Percentiles rank a stretch among this genome's conserved stretches.
Evolutionary conservation across 768 basidiomycete genomes (phyloP).

Genomic region (Russula vinacea): DNA sequence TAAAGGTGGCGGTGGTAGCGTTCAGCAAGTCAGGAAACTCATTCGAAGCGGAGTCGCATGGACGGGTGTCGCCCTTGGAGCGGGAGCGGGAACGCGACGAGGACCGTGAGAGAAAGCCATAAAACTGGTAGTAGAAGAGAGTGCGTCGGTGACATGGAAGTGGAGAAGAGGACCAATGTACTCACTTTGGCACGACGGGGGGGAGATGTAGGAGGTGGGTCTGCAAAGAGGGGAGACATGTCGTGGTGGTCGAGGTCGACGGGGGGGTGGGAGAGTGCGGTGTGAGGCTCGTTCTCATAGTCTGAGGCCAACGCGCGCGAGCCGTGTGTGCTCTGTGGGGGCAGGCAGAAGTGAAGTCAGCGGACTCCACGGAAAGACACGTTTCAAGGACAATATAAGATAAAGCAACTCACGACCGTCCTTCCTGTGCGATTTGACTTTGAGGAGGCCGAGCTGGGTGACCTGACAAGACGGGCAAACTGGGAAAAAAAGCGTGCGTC

Average conservation of each 20-base stretch:
- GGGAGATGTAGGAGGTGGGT: conserved; percentile 12
- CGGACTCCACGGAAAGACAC: conserved; percentile 14
- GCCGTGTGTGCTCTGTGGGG: conserved; percentile 30
- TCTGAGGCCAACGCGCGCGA: conserved; percentile 29
- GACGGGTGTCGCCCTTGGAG: conserved; percentile 31
- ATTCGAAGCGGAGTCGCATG: conserved; percentile 33
- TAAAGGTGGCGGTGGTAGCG: conserved; percentile 28
- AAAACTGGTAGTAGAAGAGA: conserved; percentile 44
- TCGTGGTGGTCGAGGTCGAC: conserved; percentile 30
- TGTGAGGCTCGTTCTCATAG: conserved; percentile 29
- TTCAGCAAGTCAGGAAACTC: conserved; percentile 28
- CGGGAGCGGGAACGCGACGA: conserved; percentile 62
- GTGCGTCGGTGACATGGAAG: background rate
- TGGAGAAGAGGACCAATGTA: background rate
- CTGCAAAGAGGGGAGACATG: conserved; percentile 25
- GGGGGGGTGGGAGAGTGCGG: conserved; percentile 14
- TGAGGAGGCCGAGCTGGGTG: conserved; percentile 28
- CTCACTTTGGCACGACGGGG: conserved; percentile 28
- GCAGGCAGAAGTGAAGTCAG: conserved; percentile 9
- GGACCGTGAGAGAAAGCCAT: conserved; percentile 49
- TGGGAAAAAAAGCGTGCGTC: conserved; percentile 28
- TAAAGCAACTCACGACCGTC: conserved; percentile 21
- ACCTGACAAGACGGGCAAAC: conserved; percentile 31
- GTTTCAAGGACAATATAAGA: conserved; percentile 15
- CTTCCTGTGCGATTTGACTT: conserved; percentile 27